Base-by-base conservation (phyloP, 2,329 filamentous ascomycete genomes). In the Aspergillus sp. region DNA sequence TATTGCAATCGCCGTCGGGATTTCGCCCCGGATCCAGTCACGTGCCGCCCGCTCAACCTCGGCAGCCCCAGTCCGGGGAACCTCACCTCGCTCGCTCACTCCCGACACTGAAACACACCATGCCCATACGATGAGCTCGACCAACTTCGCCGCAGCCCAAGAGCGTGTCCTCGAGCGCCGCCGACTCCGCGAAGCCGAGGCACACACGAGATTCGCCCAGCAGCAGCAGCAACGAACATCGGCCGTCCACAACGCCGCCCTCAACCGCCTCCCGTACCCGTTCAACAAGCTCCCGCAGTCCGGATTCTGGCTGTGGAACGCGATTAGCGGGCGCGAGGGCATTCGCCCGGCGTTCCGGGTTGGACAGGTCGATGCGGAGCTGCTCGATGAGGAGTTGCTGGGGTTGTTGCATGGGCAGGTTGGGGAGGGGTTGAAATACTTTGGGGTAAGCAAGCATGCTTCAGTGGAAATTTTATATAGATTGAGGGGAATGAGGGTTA, bases 351-450 rank as follows among this genome's bases (percentile, higher is more conserved):
- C 84, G 8, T 95, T 94, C 57, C 80, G 91, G 33, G 91, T 98
- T 16, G 86, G 89, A 16, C 91, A 98, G 63, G 85, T 96, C 26
- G 91, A 98, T 59, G 86, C 91, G 24, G 91, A 96, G 59, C 69
- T 98, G 30, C 72, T 98, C 12, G 91, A 98, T 58, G 86, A 94
- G 53, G 91, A 96, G 64, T 70, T 98, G 28, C 69, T 96, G 15
- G 75, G 76, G n/a, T 71, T 96, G 43, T 67, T 98, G 37, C 86
- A 83, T 53, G 76, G 74, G 4, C 89, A 98, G 61, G 85, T 91
- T 19, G 81, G 78, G 44, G 86, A 95, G 44, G 91, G 79, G 8
- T 66, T 96, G 37, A 93, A 88, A 55, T 91, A 94, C 57, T 82
- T 88, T 45, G 80, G 82, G 29, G 80, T 80, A 44, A 60, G 72